Evolutionary conservation across 495 filamentous ascomycete species (phyloP).

Genomic region (Hypoxylon rickii): DNA sequence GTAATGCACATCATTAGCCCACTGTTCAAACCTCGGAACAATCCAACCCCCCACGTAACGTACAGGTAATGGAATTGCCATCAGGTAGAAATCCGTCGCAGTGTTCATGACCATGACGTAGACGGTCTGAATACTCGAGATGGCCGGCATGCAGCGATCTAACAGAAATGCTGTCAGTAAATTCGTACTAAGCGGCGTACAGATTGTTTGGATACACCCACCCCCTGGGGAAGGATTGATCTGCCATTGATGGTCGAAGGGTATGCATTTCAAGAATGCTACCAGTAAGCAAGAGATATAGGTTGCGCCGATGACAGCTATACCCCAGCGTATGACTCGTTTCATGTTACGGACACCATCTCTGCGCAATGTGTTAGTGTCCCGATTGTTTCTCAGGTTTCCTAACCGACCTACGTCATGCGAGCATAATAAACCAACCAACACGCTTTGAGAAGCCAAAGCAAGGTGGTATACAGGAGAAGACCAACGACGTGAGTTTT

Average conservation of each 20-base stretch:
- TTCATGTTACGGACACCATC: slow-evolving; percentile 50
- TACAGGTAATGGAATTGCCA: slow-evolving; percentile 58
- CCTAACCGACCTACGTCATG: slow-evolving; percentile 50
- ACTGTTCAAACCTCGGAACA: too few species aligned
- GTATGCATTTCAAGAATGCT: slow-evolving; percentile 46
- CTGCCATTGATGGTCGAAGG: slow-evolving; percentile 62
- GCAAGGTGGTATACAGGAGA: slow-evolving; percentile 58
- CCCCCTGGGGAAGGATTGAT: slow-evolving; percentile 62
- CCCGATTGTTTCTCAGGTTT: not conserved
- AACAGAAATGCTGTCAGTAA: not conserved
- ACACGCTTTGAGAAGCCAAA: slow-evolving; percentile 62
- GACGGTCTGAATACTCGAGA: slow-evolving; percentile 43
- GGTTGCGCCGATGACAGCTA: slow-evolving; percentile 48
- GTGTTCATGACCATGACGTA: slow-evolving; percentile 56
- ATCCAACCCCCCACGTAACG: slow-evolving; percentile 12
- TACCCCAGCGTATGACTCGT: slow-evolving; percentile 52
- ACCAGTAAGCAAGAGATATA: slow-evolving; percentile 56
- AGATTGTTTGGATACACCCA: slow-evolving; percentile 33
- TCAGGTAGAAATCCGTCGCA: slow-evolving; percentile 58
- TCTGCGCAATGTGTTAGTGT: slow-evolving; percentile 30
- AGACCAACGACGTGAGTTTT: slow-evolving; percentile 62
- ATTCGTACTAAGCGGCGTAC: not conserved
- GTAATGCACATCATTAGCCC: not conserved
- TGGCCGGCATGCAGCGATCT: slow-evolving; percentile 34
- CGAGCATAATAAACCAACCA: slow-evolving; percentile 63